Conservation (phyloP, 2,329 filamentous ascomycete genomes). For the Fusarium xyrophilum region DNA sequence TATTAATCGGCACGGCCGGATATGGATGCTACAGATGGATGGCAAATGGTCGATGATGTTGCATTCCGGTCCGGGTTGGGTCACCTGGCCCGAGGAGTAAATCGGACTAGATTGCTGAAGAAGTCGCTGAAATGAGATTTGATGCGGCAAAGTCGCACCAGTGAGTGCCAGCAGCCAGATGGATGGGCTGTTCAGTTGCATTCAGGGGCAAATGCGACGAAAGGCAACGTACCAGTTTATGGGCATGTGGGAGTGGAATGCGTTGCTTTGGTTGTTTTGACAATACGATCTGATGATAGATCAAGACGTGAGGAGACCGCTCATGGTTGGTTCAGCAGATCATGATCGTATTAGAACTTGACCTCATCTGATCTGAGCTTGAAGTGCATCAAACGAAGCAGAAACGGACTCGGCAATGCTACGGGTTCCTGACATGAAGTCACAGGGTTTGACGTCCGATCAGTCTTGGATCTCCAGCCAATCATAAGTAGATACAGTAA, state of each 20-base stretch:
- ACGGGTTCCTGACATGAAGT: slow-evolving; percentile 34
- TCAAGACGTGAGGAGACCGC: neutral
- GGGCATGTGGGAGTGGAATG: slow-evolving; percentile 7
- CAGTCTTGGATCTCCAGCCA: neutral
- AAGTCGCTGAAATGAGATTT: slow-evolving; percentile 23
- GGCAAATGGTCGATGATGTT: slow-evolving; percentile 15
- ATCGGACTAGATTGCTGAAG: neutral
- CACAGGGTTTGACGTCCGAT: slow-evolving; percentile 12
- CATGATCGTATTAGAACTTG: slow-evolving; percentile 1
- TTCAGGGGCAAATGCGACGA: slow-evolving; percentile 8
- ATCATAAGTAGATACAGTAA: neutral
- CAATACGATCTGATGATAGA: neutral
- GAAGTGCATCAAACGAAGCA: slow-evolving; percentile 10
- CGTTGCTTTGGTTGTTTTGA: neutral
- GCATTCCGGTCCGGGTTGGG: slow-evolving; percentile 5
- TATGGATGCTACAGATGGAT: slow-evolving; percentile 3
- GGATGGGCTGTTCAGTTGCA: neutral
- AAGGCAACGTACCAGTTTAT: neutral
- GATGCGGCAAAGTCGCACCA: slow-evolving; percentile 24
- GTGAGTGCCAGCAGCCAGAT: neutral
- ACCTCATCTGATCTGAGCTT: neutral
- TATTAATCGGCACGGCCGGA: slow-evolving; percentile 25
- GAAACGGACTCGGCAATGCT: slow-evolving; percentile 22
- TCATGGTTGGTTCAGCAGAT: slow-evolving; percentile 6
- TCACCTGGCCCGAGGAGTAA: slow-evolving; percentile 19